Evolutionary conservation across 1,284 basidiomycete genomes (phyloP).

Genomic region (Coniferiporia weirii): DNA sequence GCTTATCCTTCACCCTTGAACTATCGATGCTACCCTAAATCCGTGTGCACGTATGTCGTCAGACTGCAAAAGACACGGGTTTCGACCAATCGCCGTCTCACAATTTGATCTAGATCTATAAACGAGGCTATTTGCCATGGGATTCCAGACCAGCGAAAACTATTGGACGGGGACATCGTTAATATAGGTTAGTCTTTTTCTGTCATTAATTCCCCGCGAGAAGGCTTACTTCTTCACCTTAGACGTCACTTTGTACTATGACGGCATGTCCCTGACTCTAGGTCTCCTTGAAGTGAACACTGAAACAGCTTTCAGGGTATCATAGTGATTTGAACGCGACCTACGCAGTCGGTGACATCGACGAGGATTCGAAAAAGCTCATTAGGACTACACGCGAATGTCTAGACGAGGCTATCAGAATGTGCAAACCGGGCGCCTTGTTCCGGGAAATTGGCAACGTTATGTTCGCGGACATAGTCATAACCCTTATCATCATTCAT

Average conservation of each 20-base stretch:
- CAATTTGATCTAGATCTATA: conserved; percentile 53
- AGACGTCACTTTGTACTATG: conserved; percentile 66
- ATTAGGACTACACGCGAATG: conserved; percentile 77
- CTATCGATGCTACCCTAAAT: conserved; percentile 93
- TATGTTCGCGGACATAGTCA: conserved; percentile 50
- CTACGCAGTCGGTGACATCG: conserved; percentile 84
- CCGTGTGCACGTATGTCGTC: conserved; percentile 85
- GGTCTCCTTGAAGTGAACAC: neutral
- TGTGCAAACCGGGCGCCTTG: conserved; percentile 86
- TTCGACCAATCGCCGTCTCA: neutral
- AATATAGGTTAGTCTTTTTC: conserved; percentile 64
- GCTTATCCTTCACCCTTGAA: conserved; percentile 94
- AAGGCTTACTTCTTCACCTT: conserved; percentile 8
- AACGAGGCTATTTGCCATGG: conserved; percentile 98
- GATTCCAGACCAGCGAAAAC: conserved; percentile 84
- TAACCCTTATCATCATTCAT: conserved; percentile 17
- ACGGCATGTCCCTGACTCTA: conserved; percentile 40
- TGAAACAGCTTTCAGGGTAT: conserved; percentile 48
- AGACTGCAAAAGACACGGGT: conserved; percentile 3
- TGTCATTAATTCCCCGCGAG: conserved; percentile 8
- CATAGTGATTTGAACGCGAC: conserved; percentile 91
- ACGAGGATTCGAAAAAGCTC: conserved; percentile 76
- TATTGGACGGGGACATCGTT: conserved; percentile 89
- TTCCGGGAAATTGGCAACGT: conserved; percentile 80
- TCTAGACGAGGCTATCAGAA: conserved; percentile 81